Conservation (phyloP, 106 monocot species). For the Chionographis japonica region DNA sequence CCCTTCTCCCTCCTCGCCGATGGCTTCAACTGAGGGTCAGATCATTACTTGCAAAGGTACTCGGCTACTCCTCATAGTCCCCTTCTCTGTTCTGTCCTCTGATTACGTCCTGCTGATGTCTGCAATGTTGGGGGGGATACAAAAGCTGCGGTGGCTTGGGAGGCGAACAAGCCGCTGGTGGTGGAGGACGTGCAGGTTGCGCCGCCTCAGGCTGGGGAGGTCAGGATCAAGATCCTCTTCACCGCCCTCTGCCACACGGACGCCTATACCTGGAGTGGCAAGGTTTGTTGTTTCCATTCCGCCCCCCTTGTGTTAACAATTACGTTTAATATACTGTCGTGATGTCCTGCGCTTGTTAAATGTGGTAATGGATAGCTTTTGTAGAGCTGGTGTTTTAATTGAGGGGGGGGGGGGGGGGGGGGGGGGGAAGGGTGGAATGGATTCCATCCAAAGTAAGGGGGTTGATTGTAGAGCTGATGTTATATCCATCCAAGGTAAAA, state of each 20-base stretch:
- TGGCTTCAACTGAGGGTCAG: conserved; percentile 40
- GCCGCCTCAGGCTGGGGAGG: conserved; percentile 97
- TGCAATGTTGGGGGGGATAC: background rate
- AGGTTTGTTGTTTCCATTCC: conserved; percentile 28
- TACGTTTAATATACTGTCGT: too few relatives aligned
- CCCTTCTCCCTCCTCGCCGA: background rate
- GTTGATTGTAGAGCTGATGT: too few relatives aligned
- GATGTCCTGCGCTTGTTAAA: too few relatives aligned
- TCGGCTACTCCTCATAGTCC: background rate
- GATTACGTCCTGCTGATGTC: background rate
- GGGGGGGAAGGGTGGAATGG: too few relatives aligned
- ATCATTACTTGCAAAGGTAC: conserved; percentile 98
- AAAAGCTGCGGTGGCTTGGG: conserved; percentile 89
- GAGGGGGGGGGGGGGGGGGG: too few relatives aligned
- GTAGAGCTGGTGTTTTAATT: too few relatives aligned
- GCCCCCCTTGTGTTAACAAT: background rate
- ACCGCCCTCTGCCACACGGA: conserved; percentile 97
- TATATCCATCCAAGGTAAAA: too few relatives aligned
- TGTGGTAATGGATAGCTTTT: too few relatives aligned
- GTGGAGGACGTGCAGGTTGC: conserved; percentile 97
- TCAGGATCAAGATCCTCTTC: conserved; percentile 87
- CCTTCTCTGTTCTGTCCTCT: background rate
- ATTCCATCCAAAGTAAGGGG: too few relatives aligned
- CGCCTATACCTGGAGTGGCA: conserved; percentile 92
- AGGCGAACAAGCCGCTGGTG: conserved; percentile 86